These are phyloP conservation scores for Echinochloa phyllopogon DNA, from an alignment of 176 grass and related monocot genomes.

Conservation along the genomic window DNA sequence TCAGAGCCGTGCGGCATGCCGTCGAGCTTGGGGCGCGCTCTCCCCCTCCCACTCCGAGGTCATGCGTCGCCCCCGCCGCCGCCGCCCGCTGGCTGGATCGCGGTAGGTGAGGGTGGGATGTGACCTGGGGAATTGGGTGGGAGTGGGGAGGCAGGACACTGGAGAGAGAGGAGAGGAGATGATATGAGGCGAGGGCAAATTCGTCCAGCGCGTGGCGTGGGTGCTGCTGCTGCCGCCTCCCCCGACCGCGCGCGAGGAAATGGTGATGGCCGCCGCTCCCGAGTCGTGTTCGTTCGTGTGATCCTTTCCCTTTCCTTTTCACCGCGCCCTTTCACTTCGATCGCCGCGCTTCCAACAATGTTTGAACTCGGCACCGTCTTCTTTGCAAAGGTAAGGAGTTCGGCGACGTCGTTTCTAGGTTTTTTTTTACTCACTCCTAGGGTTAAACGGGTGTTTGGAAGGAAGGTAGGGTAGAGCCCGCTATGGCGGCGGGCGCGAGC, in stretches of 20 bases:
- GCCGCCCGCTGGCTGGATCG: not conserved
- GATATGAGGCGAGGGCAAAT: not conserved
- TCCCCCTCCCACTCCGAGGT: not conserved
- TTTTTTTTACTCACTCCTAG: too few species aligned
- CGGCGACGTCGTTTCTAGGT: too few species aligned
- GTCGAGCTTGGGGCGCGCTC: not conserved
- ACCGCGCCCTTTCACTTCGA: not conserved
- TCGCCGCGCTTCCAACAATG: not conserved
- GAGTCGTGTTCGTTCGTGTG: too few species aligned
- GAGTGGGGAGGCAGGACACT: too few species aligned
- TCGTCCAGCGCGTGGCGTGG: not conserved
- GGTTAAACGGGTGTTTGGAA: not conserved
- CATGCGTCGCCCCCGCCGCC: not conserved
- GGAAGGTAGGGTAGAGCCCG: too few species aligned
- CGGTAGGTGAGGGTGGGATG: not conserved
- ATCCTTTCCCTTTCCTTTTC: not conserved
- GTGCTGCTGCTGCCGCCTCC: too few species aligned
- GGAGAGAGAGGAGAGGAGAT: not conserved
- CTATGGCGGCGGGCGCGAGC: too few species aligned
- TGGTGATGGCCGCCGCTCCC: too few species aligned
- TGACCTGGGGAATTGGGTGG: not conserved
- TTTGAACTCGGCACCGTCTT: not conserved
- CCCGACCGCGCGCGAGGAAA: not conserved
- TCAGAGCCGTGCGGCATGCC: conserved; percentile 40
- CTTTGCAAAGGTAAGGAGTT: not conserved